Evolutionary conservation across 2,329 filamentous ascomycete species (phyloP).

Genomic region (Aspergillus japonicus): DNA sequence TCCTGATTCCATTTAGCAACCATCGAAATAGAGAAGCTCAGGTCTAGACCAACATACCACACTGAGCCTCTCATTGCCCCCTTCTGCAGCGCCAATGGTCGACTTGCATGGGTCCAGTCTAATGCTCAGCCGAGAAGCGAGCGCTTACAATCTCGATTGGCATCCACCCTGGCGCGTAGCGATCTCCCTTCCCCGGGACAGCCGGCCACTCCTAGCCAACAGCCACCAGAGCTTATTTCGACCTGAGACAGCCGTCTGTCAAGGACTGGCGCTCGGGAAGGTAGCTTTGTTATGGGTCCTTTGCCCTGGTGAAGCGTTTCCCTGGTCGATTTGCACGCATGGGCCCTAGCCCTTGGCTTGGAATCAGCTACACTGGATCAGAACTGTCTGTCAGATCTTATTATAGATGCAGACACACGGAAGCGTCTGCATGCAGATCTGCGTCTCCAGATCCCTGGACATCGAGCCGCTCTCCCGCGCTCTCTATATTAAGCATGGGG

Average conservation of each 20-base stretch:
- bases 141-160: background rate
- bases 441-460: background rate
- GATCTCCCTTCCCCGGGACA: slow-evolving; percentile 10
- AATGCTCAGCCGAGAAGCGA: slow-evolving; percentile 1
- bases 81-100: background rate
- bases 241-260: slow-evolving; percentile 18
- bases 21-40: background rate
- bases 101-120: background rate
- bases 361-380: background rate
- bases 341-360: background rate
- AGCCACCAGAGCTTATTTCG: slow-evolving; percentile 21
- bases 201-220: slow-evolving; percentile 27
- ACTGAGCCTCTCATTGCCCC: background rate
- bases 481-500: background rate
- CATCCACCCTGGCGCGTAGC: slow-evolving; percentile 31
- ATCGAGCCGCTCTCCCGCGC: background rate
- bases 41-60: background rate
- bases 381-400: background rate
- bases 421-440: background rate
- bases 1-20: background rate
- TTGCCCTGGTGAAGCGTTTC: background rate
- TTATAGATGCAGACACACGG: background rate
- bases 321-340: background rate
- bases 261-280: background rate
- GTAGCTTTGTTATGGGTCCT: background rate